Evolutionary conservation across 163 green algal genomes (phyloP), one percentile per base, ranked within the genome.

Genomic region (Scenedesmus sp.): DNA sequence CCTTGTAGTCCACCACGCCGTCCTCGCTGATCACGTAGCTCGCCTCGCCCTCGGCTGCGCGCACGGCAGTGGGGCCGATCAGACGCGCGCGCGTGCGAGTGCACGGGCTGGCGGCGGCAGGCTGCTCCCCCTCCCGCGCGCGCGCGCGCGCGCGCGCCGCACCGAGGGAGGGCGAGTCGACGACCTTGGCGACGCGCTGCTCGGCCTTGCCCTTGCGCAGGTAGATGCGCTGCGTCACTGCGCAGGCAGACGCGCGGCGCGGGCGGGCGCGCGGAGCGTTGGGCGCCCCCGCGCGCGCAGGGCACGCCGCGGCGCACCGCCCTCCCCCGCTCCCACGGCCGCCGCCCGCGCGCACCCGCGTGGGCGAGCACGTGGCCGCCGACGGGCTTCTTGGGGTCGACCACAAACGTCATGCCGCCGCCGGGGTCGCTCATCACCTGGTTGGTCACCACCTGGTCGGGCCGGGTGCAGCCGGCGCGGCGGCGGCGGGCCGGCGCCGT

Each of bases 131-230:
- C 33, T 9, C 39, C 18, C 22, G 26, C 33, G 4, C 45, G 17
- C 4, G 6, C 2, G 15, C 14, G 78, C 86, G 84, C n/a, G n/a
- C n/a, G n/a, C n/a, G n/a, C n/a, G n/a, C n/a, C n/a, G n/a, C 48
- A 93, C 88, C 72, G 51, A 96, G 81, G 63, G 85, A 92, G 9
- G 94, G 94, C 2, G 85, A 87, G 51, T 97, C 86, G n/a, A 97
- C 89, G 28, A 95, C 85, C 86, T 96, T 96, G 65, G 90, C 87
- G 5, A 96, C 66, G 36, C 94, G 90, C 88, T 97, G 93, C 84
- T 97, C 93, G 11, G 71, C 94, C 77, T 98, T 98, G 78, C 94
- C 94, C 87, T 98, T 98, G 60, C 94, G 86, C 73, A 97, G 77
- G 17, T 74, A 92, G 15, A 98, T 76, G 15, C 94, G 85, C 63